Conservation (phyloP, 129 eudicot species). For the Escallonia rubra region DNA sequence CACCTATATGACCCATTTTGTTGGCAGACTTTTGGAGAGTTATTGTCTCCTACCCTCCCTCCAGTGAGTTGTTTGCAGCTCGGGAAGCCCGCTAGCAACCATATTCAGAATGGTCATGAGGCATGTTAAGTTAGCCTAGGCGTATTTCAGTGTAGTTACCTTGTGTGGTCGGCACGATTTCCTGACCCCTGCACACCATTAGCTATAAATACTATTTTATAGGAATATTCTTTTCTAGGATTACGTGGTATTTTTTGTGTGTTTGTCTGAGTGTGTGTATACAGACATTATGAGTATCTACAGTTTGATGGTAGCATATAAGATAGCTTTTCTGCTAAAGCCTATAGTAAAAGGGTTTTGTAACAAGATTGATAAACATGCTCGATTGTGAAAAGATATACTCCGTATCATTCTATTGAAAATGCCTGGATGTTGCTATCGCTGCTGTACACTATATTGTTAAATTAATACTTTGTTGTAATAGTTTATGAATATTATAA, state of each 20-base stretch:
- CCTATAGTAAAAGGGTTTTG: neutral
- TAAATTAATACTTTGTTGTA: too few species aligned
- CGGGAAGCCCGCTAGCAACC: conserved; percentile 75
- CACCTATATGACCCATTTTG: conserved; percentile 76
- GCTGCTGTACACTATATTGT: too few species aligned
- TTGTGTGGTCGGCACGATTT: conserved; percentile 59
- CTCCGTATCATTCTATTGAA: too few species aligned
- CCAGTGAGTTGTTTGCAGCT: conserved; percentile 60
- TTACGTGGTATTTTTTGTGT: conserved; percentile 18
- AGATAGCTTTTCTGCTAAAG: neutral
- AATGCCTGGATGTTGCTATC: too few species aligned
- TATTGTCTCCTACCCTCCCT: conserved; percentile 61
- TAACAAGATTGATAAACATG: neutral
- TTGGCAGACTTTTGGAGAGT: conserved; percentile 84
- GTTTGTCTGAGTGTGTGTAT: neutral
- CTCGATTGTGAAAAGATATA: neutral
- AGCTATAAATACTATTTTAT: conserved; percentile 13
- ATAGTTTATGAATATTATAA: too few species aligned
- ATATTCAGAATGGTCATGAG: conserved; percentile 39
- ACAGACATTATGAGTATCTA: neutral
- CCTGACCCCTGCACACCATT: conserved; percentile 51
- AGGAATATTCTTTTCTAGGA: conserved; percentile 16
- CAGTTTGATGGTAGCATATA: neutral
- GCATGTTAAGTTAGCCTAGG: conserved; percentile 37
- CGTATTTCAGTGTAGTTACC: conserved; percentile 22